Conservation (phyloP, 768 basidiomycete genomes). For the Hortiboletus campestris region DNA sequence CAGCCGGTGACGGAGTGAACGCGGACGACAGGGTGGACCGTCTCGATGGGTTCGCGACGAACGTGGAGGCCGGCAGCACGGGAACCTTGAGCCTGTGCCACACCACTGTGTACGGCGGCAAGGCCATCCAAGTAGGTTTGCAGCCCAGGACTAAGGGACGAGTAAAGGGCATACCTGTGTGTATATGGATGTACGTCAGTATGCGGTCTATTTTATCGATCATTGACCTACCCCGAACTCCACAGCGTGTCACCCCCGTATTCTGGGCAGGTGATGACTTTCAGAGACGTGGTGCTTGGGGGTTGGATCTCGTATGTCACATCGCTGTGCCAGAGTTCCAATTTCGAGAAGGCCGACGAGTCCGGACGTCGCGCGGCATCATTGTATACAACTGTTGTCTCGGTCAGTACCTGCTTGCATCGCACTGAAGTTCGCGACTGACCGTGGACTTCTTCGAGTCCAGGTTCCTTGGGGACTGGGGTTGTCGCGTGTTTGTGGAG, state of each 20-base stretch:
- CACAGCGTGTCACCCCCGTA: slow-evolving; percentile 79
- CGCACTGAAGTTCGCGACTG: slow-evolving; percentile 14
- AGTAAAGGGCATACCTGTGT: slow-evolving; percentile 76
- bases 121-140: slow-evolving; percentile 76
- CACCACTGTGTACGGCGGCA: slow-evolving; percentile 71
- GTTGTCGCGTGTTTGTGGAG: slow-evolving; percentile 85
- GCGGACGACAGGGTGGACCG: slow-evolving; percentile 76
- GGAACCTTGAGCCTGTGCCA: slow-evolving; percentile 74
- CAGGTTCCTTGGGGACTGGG: slow-evolving; percentile 64
- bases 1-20: slow-evolving; percentile 84
- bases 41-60: slow-evolving; percentile 65
- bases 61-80: slow-evolving; percentile 68
- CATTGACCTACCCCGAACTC: slow-evolving; percentile 64
- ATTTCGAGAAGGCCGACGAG: slow-evolving; percentile 60
- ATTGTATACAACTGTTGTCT: slow-evolving; percentile 65
- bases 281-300: slow-evolving; percentile 76
- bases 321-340: slow-evolving; percentile 83
- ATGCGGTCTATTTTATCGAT: neutral
- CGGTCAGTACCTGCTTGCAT: slow-evolving; percentile 2
- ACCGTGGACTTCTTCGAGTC: slow-evolving; percentile 78
- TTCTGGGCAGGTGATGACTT: slow-evolving; percentile 67
- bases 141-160: slow-evolving; percentile 70
- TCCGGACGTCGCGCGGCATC: slow-evolving; percentile 64
- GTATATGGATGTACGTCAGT: slow-evolving; percentile 5
- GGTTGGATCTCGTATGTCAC: slow-evolving; percentile 80